phyloP scores from a whole-genome alignment of 441 rosid genomes.

The Theobroma grandiflorum region DNA sequence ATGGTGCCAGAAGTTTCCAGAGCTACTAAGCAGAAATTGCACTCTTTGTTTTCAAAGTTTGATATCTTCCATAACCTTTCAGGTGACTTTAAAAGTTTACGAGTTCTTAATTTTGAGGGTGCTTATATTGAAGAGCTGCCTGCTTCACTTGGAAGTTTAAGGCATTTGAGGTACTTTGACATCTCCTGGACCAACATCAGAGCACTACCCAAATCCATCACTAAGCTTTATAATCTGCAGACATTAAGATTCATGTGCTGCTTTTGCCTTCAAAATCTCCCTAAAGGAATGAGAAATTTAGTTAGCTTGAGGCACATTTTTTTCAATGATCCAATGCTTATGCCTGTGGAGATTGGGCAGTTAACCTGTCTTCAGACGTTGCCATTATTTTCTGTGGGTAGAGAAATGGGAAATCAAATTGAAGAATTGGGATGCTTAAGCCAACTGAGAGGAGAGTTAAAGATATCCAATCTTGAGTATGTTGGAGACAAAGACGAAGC shows the following conservation, averaged over 20 bases:
- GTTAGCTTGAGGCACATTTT: slow-evolving; percentile 32
- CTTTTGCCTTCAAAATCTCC: not conserved
- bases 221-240: slow-evolving; percentile 32
- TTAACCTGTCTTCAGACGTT: slow-evolving; percentile 26
- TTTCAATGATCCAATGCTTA: slow-evolving; percentile 11
- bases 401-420: slow-evolving; percentile 16
- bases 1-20: not conserved
- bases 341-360: not conserved
- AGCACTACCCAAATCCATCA: slow-evolving; percentile 26
- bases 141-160: not conserved
- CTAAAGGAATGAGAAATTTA: slow-evolving; percentile 14
- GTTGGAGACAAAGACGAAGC: slow-evolving; percentile 2
- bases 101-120: slow-evolving; percentile 13
- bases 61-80: not conserved
- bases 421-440: slow-evolving; percentile 28
- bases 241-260: slow-evolving; percentile 26
- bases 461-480: not conserved
- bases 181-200: slow-evolving; percentile 17
- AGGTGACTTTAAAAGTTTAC: slow-evolving; percentile 22
- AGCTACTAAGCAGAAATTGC: slow-evolving; percentile 2
- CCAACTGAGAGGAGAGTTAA: slow-evolving; percentile 23
- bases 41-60: not conserved
- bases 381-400: slow-evolving; percentile 29
- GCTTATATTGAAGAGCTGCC: slow-evolving; percentile 13
- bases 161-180: slow-evolving; percentile 28